Evolutionary conservation across 139 green algal genomes (phyloP).

Genomic region (Micromonas commoda): DNA sequence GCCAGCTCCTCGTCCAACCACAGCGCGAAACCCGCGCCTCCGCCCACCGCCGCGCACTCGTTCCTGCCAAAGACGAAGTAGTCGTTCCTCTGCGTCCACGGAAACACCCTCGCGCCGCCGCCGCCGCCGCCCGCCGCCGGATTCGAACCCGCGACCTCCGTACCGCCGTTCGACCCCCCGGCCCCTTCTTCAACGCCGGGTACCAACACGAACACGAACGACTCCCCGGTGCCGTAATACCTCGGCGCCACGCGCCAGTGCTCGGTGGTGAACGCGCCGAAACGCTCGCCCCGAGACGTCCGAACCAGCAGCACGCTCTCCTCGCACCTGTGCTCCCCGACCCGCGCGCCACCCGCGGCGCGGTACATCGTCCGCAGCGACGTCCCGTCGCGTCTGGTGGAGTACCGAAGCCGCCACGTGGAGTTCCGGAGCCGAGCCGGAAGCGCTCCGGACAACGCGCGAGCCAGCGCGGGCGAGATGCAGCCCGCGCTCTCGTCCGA

Average conservation of each 20-base stretch:
- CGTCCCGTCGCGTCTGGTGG: slow-evolving; percentile 25
- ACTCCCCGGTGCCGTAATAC: slow-evolving; percentile 75
- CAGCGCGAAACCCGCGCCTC: slow-evolving; percentile 59
- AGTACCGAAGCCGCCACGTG: slow-evolving; percentile 27
- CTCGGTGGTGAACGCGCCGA: slow-evolving; percentile 51
- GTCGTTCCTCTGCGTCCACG: slow-evolving; percentile 33
- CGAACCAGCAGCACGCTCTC: neutral
- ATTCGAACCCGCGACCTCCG: no score
- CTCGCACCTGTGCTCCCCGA: no score
- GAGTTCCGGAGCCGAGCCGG: neutral
- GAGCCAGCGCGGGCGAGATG: no score
- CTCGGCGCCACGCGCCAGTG: slow-evolving; percentile 46
- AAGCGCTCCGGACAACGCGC: neutral
- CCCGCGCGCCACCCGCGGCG: neutral
- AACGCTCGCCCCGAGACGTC: neutral
- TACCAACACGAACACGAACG: slow-evolving; percentile 64
- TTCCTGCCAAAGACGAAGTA: slow-evolving; percentile 26
- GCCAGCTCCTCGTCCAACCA: slow-evolving; percentile 67
- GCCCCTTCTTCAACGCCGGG: no score
- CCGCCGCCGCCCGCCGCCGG: no score
- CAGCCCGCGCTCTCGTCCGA: neutral
- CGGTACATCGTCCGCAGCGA: slow-evolving; percentile 25
- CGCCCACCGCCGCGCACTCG: slow-evolving; percentile 38
- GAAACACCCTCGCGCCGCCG: neutral
- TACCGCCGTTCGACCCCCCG: no score